Percentiles rank a stretch among this genome's conserved stretches.
phyloP scores from a whole-genome alignment of 805 yeast genomes.

The Clavispora santaluciae region DNA sequence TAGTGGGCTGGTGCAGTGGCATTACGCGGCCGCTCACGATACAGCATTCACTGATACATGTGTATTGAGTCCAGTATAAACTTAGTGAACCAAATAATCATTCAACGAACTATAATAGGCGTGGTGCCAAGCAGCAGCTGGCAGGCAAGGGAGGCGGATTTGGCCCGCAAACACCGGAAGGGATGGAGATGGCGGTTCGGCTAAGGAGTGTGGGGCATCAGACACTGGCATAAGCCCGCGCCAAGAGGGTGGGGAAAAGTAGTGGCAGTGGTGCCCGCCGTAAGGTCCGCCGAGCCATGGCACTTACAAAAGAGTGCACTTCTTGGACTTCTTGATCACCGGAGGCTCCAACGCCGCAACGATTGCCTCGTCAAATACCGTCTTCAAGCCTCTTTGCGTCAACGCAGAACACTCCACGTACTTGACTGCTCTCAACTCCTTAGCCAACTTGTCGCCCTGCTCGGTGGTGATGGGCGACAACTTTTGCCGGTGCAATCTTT shows the following conservation, averaged over 20 bases:
- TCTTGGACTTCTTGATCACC: constrained; percentile 71
- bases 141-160: constrained; percentile 2
- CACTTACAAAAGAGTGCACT: constrained; percentile 74
- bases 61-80: constrained; percentile 1
- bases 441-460: constrained; percentile 88
- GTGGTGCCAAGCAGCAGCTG: neutral
- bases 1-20: too few relatives aligned
- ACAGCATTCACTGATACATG: neutral
- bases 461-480: constrained; percentile 80
- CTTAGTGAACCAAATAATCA: constrained; percentile 2
- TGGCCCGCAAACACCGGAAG: constrained; percentile 1
- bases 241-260: neutral
- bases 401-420: constrained; percentile 97
- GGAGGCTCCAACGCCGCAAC: constrained; percentile 98
- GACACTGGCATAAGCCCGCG: neutral
- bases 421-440: constrained; percentile 91
- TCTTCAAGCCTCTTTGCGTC: constrained; percentile 93
- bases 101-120: constrained; percentile 1
- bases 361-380: constrained; percentile 97
- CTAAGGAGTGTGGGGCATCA: neutral
- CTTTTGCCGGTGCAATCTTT: constrained; percentile 86
- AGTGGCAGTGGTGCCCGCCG: neutral
- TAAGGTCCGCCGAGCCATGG: neutral
- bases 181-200: neutral
- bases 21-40: too few relatives aligned